Percentiles rank a stretch among this genome's conserved stretches.
phyloP scores from a whole-genome alignment of 1,284 basidiomycete genomes.

The Xerocomus cyaneibrunnescens region DNA sequence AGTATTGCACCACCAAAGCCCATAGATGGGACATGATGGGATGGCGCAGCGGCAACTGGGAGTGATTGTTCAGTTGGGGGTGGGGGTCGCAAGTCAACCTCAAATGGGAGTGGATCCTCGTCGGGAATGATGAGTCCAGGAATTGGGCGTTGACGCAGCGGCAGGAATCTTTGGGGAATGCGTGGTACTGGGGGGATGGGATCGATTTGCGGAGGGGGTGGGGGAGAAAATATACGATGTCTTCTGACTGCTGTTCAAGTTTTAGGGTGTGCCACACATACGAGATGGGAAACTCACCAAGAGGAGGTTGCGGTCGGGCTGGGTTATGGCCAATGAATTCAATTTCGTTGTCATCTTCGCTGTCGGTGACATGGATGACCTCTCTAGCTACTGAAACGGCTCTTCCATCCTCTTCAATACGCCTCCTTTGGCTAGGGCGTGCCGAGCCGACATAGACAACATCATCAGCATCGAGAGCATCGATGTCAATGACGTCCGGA shows the following conservation, averaged over 20 bases:
- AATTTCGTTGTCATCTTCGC: constrained; percentile 42
- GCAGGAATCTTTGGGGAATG: constrained; percentile 37
- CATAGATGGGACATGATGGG: constrained; percentile 57
- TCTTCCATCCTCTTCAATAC: constrained; percentile 20
- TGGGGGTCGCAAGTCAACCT: constrained; percentile 31
- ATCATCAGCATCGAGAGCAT: constrained; percentile 38
- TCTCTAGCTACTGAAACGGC: constrained; percentile 17
- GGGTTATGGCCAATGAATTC: constrained; percentile 28
- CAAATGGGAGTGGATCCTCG: constrained; percentile 46
- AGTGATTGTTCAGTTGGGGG: constrained; percentile 16
- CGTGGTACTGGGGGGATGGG: constrained; percentile 41
- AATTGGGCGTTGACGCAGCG: constrained; percentile 24
- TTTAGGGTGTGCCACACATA: background rate
- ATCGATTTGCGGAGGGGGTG: constrained; percentile 37
- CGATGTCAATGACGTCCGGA: constrained; percentile 41
- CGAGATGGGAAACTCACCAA: constrained; percentile 19
- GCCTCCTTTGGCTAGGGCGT: constrained; percentile 32
- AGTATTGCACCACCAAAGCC: constrained; percentile 70
- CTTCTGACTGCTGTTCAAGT: constrained; percentile 14
- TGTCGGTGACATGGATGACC: constrained; percentile 42
- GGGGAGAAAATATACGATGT: constrained; percentile 44
- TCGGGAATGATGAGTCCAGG: constrained; percentile 42
- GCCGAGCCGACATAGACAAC: constrained; percentile 21
- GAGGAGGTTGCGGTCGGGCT: constrained; percentile 14
- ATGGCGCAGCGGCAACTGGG: constrained; percentile 42